Evolutionary conservation across 1,284 basidiomycete genomes (phyloP).

Genomic region (Wolfiporia cocos): DNA sequence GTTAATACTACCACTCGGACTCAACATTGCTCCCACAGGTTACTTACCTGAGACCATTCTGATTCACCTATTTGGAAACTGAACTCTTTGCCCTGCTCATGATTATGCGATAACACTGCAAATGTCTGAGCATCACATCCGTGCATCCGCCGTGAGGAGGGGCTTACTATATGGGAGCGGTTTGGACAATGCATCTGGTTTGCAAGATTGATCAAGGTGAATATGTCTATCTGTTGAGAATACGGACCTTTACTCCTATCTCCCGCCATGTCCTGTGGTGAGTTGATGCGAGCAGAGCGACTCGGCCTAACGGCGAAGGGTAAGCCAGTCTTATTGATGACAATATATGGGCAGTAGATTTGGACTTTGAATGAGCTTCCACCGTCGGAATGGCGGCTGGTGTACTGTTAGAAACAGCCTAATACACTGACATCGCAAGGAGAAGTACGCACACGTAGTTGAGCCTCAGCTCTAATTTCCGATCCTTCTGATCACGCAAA

Average conservation of each 20-base stretch:
- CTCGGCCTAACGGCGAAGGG: constrained; percentile 76
- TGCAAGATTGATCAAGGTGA: constrained; percentile 8
- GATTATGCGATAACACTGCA: constrained; percentile 84
- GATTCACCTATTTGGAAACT: constrained; percentile 85
- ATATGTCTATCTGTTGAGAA: constrained; percentile 1
- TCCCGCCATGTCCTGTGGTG: constrained; percentile 83
- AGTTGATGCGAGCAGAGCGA: constrained; percentile 65
- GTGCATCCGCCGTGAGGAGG: constrained; percentile 9
- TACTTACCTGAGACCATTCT: constrained; percentile 78
- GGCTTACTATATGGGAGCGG: constrained; percentile 69
- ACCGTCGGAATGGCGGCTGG: constrained; percentile 80
- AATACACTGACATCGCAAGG: background rate
- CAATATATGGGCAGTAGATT: constrained; percentile 89
- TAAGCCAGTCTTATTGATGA: constrained; percentile 92
- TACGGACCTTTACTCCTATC: constrained; percentile 51
- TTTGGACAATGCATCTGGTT: constrained; percentile 48
- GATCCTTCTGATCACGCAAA: constrained; percentile 71
- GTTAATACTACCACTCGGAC: constrained; percentile 2
- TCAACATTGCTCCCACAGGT: constrained; percentile 3
- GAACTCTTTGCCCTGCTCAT: constrained; percentile 81
- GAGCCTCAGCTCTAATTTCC: constrained; percentile 79
- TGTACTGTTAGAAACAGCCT: background rate
- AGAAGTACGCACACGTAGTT: constrained; percentile 74
- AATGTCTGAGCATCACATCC: constrained; percentile 31
- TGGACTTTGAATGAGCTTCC: constrained; percentile 99